Evolutionary conservation across 192 early-diverging fungal genomes (phyloP).

Genomic region (Podila verticillata): DNA sequence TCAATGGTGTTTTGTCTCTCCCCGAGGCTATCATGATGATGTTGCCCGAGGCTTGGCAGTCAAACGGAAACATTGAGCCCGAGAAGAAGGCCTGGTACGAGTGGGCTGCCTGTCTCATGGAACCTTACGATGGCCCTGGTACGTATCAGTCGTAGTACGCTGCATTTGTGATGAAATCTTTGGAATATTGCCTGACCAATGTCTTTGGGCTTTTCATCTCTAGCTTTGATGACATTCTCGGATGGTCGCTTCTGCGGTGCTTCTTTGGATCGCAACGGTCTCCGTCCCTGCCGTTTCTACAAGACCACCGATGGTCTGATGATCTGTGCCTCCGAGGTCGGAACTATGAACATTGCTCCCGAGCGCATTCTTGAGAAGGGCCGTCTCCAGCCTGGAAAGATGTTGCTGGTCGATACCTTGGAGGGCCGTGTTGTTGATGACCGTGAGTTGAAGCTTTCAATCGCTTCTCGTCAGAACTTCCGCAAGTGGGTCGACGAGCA

Average conservation of each 20-base stretch:
- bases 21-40: conserved; percentile 99
- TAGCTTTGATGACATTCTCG: conserved; percentile 92
- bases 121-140: conserved; percentile 97
- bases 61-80: conserved; percentile 83
- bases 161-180: neutral
- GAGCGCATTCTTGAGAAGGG: conserved; percentile 88
- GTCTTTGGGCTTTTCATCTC: neutral
- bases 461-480: conserved; percentile 78
- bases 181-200: neutral
- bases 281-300: conserved; percentile 98
- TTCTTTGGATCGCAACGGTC: conserved; percentile 97
- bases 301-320: conserved; percentile 91
- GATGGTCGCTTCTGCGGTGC: conserved; percentile 98
- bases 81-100: conserved; percentile 95
- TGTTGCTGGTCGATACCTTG: conserved; percentile 95
- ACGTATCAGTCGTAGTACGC: neutral
- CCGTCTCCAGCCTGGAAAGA: conserved; percentile 94
- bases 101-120: conserved; percentile 98
- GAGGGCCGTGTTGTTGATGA: conserved; percentile 94
- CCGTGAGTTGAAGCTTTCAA: conserved; percentile 83
- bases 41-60: conserved; percentile 99
- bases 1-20: conserved; percentile 89
- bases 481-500: conserved; percentile 87
- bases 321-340: conserved; percentile 98
- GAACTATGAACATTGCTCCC: conserved; percentile 86